phyloP scores from a whole-genome alignment of 2,329 filamentous ascomycete species.

The Alternaria arbusti region DNA sequence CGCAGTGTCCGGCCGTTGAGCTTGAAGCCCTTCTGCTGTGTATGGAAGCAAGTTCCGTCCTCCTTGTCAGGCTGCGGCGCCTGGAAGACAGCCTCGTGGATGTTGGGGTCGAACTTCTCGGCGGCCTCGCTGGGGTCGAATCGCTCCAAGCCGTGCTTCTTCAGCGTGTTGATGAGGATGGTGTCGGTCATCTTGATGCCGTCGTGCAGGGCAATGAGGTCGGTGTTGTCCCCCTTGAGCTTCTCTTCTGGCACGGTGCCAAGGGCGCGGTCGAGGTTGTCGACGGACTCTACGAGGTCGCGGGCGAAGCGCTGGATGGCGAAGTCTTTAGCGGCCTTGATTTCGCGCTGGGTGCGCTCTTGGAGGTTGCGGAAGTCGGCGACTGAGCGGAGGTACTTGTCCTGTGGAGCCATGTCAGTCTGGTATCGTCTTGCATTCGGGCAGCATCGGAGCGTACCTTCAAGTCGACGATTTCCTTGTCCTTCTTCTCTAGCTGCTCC shows the following conservation, averaged over 20 bases:
- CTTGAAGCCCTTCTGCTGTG: conserved; percentile 94
- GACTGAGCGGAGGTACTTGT: conserved; percentile 91
- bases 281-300: conserved; percentile 92
- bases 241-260: conserved; percentile 77
- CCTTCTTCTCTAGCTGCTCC: conserved; percentile 74
- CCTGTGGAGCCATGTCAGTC: conserved; percentile 59
- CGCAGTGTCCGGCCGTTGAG: conserved; percentile 89
- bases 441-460: conserved; percentile 67
- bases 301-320: conserved; percentile 93
- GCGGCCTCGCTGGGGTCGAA: conserved; percentile 75
- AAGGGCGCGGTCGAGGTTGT: conserved; percentile 96
- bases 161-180: conserved; percentile 84
- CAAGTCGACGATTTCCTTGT: conserved; percentile 76
- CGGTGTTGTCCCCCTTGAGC: conserved; percentile 69
- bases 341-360: conserved; percentile 89
- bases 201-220: conserved; percentile 80
- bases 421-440: neutral
- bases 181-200: conserved; percentile 94
- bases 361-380: conserved; percentile 99
- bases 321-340: conserved; percentile 86
- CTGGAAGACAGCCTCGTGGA: conserved; percentile 97
- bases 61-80: conserved; percentile 85
- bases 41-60: conserved; percentile 87
- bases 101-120: conserved; percentile 94
- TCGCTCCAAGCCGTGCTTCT: conserved; percentile 92